These are phyloP conservation scores for Ceratobasidium sp. DNA, from an alignment of 1,284 basidiomycete genomes.

Conservation along the genomic window DNA sequence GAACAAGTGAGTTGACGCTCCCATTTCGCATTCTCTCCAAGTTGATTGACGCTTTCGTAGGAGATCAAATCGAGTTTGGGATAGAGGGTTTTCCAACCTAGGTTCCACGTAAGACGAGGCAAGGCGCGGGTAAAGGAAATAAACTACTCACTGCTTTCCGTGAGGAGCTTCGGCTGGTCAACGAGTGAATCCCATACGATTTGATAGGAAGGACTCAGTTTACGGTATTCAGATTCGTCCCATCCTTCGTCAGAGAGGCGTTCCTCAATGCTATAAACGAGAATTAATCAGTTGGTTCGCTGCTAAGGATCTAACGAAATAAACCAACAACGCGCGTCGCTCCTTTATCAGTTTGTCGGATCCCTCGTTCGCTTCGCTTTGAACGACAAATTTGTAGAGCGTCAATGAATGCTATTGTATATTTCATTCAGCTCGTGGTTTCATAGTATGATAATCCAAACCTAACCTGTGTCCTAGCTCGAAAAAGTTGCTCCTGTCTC, in stretches of 20 bases:
- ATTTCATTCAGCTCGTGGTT: neutral
- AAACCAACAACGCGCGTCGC: neutral
- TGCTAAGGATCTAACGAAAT: neutral
- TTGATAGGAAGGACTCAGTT: neutral
- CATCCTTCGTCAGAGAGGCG: neutral
- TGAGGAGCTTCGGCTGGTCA: slow-evolving; percentile 9
- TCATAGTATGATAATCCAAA: neutral
- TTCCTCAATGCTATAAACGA: neutral
- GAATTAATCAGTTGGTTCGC: neutral
- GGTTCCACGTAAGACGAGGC: no score
- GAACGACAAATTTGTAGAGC: neutral
- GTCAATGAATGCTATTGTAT: neutral
- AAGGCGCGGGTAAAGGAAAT: neutral
- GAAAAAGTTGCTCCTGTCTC: neutral
- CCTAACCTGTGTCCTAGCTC: neutral
- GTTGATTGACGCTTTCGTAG: neutral
- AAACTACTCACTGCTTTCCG: neutral
- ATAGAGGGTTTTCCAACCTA: slow-evolving; percentile 3
- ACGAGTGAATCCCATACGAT: neutral
- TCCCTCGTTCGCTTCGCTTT: neutral
- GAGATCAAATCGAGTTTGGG: neutral
- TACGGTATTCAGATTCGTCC: neutral
- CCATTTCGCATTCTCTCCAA: no score
- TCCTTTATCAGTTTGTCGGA: neutral
- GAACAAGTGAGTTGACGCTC: slow-evolving; percentile 2